Evolutionary conservation across 2,329 filamentous ascomycete species (phyloP).

Genomic region (Bipolaris zeicola): DNA sequence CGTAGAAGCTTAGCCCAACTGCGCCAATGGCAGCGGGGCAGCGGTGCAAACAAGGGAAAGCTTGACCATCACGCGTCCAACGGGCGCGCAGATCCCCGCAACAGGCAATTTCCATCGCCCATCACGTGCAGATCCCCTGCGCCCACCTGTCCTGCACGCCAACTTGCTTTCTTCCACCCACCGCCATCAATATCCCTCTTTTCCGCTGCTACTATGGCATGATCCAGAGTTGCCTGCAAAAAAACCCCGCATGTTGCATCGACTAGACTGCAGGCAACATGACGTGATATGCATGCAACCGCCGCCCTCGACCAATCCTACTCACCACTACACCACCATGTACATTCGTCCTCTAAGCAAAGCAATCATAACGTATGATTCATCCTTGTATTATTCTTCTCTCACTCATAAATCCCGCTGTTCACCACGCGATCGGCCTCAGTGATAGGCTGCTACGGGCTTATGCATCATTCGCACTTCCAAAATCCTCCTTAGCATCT

Average conservation of each 20-base stretch:
- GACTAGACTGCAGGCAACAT: background rate
- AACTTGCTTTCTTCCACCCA: too few relatives aligned
- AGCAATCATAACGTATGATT: background rate
- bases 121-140: constrained; percentile 20
- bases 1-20: constrained; percentile 35
- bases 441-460: background rate
- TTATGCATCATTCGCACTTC: constrained; percentile 32
- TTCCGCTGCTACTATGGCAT: background rate
- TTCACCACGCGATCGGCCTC: too few relatives aligned
- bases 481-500: constrained; percentile 73
- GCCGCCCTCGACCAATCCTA: background rate
- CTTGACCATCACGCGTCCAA: constrained; percentile 44
- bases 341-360: background rate
- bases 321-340: background rate
- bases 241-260: constrained; percentile 11
- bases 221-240: background rate
- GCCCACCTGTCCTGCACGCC: background rate
- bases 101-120: constrained; percentile 16
- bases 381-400: background rate
- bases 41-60: constrained; percentile 32
- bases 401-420: background rate
- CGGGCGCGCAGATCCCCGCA: constrained; percentile 42
- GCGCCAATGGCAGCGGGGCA: constrained; percentile 31
- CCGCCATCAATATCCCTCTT: too few relatives aligned
- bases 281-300: background rate